Conservation (phyloP, 2,329 filamentous ascomycete species). For the Tolypocladium album region DNA sequence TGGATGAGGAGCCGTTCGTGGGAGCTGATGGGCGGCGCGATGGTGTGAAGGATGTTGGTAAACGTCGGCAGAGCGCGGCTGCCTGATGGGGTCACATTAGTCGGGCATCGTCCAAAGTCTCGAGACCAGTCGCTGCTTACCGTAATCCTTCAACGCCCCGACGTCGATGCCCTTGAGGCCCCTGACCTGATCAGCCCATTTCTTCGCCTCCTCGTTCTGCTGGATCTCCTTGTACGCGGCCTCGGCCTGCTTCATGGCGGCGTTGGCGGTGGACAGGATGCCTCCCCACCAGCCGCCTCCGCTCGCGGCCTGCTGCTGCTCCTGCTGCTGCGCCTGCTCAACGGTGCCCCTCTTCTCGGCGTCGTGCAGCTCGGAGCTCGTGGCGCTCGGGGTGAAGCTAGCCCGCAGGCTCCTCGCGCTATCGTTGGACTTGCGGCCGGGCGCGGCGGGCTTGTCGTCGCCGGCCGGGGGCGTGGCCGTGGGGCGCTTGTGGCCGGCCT, state of each 20-base stretch:
- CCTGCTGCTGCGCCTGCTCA: constrained; percentile 28
- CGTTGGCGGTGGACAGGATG: constrained; percentile 69
- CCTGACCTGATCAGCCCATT: constrained; percentile 88
- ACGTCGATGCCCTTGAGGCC: constrained; percentile 56
- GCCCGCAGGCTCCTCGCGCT: constrained; percentile 62
- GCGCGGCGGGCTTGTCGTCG: constrained; percentile 48
- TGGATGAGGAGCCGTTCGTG: constrained; percentile 96
- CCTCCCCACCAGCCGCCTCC: constrained; percentile 86
- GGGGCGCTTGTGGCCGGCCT: constrained; percentile 31
- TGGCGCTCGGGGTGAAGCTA: constrained; percentile 59
- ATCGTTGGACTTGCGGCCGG: constrained; percentile 63
- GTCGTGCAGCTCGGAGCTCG: constrained; percentile 51
- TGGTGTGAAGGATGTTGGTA: constrained; percentile 85
- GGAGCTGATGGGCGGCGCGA: constrained; percentile 91
- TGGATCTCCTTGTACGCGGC: constrained; percentile 90
- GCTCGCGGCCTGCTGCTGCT: constrained; percentile 12
- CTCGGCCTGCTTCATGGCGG: constrained; percentile 87
- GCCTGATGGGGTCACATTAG: constrained; percentile 38
- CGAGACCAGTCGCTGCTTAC: constrained; percentile 11
- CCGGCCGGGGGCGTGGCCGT: constrained; percentile 42
- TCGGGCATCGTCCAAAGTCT: not conserved
- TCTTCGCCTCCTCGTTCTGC: constrained; percentile 90
- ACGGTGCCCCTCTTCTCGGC: constrained; percentile 38
- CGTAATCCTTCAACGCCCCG: constrained; percentile 50
- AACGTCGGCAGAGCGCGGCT: constrained; percentile 88